Evolutionary conservation across 371 early-diverging fungal species (phyloP).

Genomic region (Mucor saturninus): DNA sequence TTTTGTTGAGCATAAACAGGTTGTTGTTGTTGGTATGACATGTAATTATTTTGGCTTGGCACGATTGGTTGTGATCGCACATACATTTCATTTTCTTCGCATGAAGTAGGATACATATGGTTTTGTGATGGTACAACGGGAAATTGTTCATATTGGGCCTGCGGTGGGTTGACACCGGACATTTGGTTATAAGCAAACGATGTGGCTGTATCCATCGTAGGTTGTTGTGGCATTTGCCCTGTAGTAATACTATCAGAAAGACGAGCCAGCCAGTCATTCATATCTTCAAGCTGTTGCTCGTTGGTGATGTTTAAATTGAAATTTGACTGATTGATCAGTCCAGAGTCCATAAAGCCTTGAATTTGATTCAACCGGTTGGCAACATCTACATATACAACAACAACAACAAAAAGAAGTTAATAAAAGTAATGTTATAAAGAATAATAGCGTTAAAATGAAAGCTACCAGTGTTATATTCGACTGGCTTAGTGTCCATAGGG

Average conservation of each 20-base stretch:
- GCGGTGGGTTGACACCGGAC: conserved; percentile 10
- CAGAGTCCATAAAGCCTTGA: conserved; percentile 26
- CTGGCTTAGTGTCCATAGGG: conserved; percentile 24
- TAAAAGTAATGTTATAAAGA: not conserved
- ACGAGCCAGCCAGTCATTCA: conserved; percentile 31
- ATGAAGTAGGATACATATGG: conserved; percentile 15
- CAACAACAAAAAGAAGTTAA: not conserved
- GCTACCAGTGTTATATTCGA: conserved; percentile 25
- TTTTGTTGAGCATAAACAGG: conserved; percentile 1
- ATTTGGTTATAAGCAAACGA: conserved; percentile 16
- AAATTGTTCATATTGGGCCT: conserved; percentile 7
- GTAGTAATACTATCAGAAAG: conserved; percentile 28
- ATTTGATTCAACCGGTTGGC: conserved; percentile 25
- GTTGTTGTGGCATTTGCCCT: conserved; percentile 12
- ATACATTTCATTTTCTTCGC: conserved; percentile 29
- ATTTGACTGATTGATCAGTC: conserved; percentile 20
- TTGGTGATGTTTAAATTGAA: conserved; percentile 28
- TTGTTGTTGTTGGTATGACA: conserved; percentile 4
- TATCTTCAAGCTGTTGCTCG: conserved; percentile 26
- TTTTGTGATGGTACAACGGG: conserved; percentile 22
- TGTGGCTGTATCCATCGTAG: conserved; percentile 15
- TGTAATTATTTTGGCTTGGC: conserved; percentile 13
- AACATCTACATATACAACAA: conserved; percentile 4
- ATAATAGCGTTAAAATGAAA: not conserved
- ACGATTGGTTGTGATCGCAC: conserved; percentile 32